Conservation (phyloP, 169 alveolate genomes). For the Eimeria brunetti region DNA sequence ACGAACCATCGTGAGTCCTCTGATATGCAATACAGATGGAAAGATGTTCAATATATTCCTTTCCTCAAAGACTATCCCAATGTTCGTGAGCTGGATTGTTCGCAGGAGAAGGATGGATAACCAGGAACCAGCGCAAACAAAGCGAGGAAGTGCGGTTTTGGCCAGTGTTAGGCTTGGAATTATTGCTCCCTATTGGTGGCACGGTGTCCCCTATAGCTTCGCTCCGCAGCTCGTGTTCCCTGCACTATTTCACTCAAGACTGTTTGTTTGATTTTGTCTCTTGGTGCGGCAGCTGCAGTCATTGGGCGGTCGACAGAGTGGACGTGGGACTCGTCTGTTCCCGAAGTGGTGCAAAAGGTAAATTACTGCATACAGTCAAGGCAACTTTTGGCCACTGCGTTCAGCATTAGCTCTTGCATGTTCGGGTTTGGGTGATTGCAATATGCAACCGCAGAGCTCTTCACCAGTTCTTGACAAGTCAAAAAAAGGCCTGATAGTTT, state of each 20-base stretch:
- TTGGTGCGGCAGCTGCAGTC: slow-evolving; percentile 45
- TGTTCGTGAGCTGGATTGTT: not conserved
- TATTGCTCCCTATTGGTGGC: not conserved
- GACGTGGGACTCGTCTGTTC: slow-evolving; percentile 38
- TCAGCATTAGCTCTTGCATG: not conserved
- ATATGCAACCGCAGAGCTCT: slow-evolving; percentile 26
- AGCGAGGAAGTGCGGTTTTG: slow-evolving; percentile 46
- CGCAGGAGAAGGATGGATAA: slow-evolving; percentile 24
- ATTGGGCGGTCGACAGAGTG: slow-evolving; percentile 72
- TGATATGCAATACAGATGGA: not conserved
- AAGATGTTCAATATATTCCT: not conserved
- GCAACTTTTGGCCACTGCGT: not conserved
- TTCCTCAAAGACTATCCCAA: not conserved
- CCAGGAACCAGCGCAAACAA: slow-evolving; percentile 26
- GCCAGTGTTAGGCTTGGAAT: not conserved
- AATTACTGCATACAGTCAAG: not conserved
- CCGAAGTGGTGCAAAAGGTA: slow-evolving; percentile 53
- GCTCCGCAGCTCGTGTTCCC: not conserved
- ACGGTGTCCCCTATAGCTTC: not conserved
- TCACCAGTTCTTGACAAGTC: slow-evolving; percentile 12
- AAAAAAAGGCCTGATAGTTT: slow-evolving; percentile 45
- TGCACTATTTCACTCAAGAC: not conserved
- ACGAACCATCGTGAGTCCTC: slow-evolving; percentile 66
- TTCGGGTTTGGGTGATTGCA: not conserved
- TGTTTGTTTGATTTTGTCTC: not conserved